Evolutionary conservation across 75 land plant species (phyloP).

Genomic region (Sequoiadendron giganteum): DNA sequence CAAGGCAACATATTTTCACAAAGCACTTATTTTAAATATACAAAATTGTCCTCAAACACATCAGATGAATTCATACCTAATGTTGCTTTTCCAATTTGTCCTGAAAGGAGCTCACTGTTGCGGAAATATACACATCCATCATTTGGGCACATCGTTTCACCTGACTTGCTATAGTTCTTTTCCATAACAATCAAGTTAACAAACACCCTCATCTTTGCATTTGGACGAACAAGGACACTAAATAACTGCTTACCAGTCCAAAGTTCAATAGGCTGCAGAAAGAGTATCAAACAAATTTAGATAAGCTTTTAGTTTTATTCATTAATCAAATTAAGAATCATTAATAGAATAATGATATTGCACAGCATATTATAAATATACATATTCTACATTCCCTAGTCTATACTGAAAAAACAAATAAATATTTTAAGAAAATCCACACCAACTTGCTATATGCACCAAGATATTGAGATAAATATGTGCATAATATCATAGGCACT

Average conservation of each 20-base stretch:
- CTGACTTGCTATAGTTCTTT: conserved; percentile 55
- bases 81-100: conserved; percentile 95
- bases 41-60: conserved; percentile 5
- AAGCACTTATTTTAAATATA: background rate
- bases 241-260: conserved; percentile 99
- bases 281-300: background rate
- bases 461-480: background rate
- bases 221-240: conserved; percentile 84
- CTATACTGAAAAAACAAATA: background rate
- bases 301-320: background rate
- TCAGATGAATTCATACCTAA: conserved; percentile 51
- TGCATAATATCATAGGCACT: background rate
- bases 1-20: background rate
- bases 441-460: background rate
- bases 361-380: background rate
- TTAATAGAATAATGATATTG: background rate
- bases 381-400: background rate
- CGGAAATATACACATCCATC: conserved; percentile 96
- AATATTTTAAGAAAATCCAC: background rate
- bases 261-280: conserved; percentile 84
- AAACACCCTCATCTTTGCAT: conserved; percentile 75
- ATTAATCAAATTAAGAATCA: background rate
- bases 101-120: conserved; percentile 89
- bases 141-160: conserved; percentile 77
- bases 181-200: conserved; percentile 77